These are phyloP conservation scores for Hericium erinaceus DNA, from an alignment of 768 basidiomycete species.

Conservation along the genomic window DNA sequence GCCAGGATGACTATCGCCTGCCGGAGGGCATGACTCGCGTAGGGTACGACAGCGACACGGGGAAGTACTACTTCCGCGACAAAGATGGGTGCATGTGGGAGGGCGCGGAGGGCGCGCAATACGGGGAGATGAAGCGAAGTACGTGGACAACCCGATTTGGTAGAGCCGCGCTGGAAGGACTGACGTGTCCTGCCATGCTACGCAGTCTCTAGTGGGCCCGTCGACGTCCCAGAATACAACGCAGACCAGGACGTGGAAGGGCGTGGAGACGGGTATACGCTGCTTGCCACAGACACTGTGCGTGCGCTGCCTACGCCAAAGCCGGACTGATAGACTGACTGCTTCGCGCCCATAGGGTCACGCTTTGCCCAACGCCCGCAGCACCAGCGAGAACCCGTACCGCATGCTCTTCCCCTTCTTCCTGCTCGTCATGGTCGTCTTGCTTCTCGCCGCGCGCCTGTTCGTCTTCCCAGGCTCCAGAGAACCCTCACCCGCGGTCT, in stretches of 20 bases:
- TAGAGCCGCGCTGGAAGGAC: background rate
- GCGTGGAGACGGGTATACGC: constrained; percentile 5
- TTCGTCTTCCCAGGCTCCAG: constrained; percentile 5
- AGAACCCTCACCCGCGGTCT: constrained; percentile 1
- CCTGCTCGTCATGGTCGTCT: constrained; percentile 13
- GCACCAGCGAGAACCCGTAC: constrained; percentile 8
- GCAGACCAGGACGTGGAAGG: constrained; percentile 10
- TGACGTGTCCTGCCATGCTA: background rate
- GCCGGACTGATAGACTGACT: background rate
- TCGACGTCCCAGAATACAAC: background rate
- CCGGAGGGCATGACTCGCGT: constrained; percentile 51
- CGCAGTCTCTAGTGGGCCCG: background rate
- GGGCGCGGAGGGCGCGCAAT: constrained; percentile 52
- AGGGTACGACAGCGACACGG: constrained; percentile 68
- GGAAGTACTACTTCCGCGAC: constrained; percentile 57
- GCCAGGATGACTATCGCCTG: constrained; percentile 42
- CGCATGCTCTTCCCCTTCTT: constrained; percentile 16
- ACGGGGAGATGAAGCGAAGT: constrained; percentile 41
- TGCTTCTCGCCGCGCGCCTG: constrained; percentile 13
- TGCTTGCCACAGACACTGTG: constrained; percentile 8
- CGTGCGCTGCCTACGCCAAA: background rate
- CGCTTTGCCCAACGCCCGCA: background rate
- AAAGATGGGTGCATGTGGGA: constrained; percentile 44
- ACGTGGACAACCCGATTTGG: constrained; percentile 1
- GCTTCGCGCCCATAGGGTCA: background rate